A percentile compares a stretch with the other conserved stretches of the same genome.
Conservation (phyloP, 169 alveolate species). For the Besnoitia besnoiti region DNA sequence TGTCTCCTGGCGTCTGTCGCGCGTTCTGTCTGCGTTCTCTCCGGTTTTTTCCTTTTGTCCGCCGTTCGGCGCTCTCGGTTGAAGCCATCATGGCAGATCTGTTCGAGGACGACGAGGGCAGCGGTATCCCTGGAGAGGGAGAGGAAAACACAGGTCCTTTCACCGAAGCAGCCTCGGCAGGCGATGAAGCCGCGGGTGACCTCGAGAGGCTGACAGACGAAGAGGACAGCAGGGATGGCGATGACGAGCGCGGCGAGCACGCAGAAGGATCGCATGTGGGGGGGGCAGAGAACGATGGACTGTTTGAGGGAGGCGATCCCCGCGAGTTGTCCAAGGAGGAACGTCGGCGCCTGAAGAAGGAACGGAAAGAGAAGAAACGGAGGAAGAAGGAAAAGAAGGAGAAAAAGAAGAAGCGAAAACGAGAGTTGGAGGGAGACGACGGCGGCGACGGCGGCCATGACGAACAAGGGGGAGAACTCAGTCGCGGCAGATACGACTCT, state of each 20-base stretch:
- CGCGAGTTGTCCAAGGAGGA: background rate
- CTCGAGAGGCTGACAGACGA: background rate
- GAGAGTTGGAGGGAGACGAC: background rate
- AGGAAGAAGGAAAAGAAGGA: constrained; percentile 42
- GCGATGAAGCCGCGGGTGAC: background rate
- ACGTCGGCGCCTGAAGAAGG: constrained; percentile 46
- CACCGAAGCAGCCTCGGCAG: too few species aligned
- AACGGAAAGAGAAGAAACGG: background rate
- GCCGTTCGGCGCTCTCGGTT: too few species aligned
- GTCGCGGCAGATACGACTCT: background rate
- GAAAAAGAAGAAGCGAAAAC: constrained; percentile 32
- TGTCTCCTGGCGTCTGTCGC: too few species aligned
- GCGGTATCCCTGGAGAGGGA: background rate
- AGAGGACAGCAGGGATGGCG: background rate
- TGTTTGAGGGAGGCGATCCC: background rate
- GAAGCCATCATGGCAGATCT: too few species aligned
- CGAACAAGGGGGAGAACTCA: background rate
- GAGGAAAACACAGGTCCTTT: too few species aligned
- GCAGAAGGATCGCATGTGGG: background rate
- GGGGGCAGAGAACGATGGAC: background rate
- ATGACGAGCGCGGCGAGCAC: background rate
- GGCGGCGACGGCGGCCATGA: background rate
- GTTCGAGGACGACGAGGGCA: background rate
- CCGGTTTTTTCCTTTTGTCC: too few species aligned
- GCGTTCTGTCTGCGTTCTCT: too few species aligned